Base-by-base conservation (phyloP, 768 basidiomycete genomes). In the Trametopsis cervina region DNA sequence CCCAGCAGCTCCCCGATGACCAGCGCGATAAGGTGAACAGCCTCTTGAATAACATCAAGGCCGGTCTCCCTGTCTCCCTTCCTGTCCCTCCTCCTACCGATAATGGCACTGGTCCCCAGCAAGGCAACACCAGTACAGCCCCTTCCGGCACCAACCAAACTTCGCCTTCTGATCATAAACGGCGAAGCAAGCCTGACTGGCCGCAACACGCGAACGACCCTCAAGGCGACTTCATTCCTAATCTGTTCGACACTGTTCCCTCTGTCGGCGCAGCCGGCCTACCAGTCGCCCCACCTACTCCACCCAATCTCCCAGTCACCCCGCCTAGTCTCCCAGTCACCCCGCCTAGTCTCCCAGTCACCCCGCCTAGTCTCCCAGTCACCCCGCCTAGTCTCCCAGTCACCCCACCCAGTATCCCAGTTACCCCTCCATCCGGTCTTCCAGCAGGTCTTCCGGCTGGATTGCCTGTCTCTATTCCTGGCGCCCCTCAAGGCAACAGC, bases 381-480 rank as follows among this genome's bases (percentile, higher is more conserved):
- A 15, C 9, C 29, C 9, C 29, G 15, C 29, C 29, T 7, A 7
- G 9, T 33, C 29, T 27, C 17, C 41, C 50, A 15, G 39, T 46
- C 10, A 9, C 43, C 11, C 39, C 42, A 18, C 42, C 45, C 2
- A 27, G 42, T 35, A 40, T 29, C 11, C 26, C 42, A n/a, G 25
- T 49, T 15, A 29, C 49, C 29, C 26, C 43, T 17, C 49, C 56
- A 4, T 26, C 22, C n/a, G 47, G 47, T 35, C n/a, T n/a, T n/a
- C n/a, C n/a, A n/a, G n/a, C n/a, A n/a, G n/a, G n/a, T n/a, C n/a
- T n/a, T n/a, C n/a, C n/a, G n/a, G n/a, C n/a, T n/a, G n/a, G n/a
- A n/a, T n/a, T n/a, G n/a, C 33, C 47, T 36, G 27, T 11, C 15
- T 13, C 25, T 27, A 17, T 39, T 23, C 41, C 47, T 24, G 4